These are phyloP conservation scores for Purpureocillium takamizusanense DNA, from an alignment of 2,329 filamentous ascomycete genomes.

Conservation along the genomic window DNA sequence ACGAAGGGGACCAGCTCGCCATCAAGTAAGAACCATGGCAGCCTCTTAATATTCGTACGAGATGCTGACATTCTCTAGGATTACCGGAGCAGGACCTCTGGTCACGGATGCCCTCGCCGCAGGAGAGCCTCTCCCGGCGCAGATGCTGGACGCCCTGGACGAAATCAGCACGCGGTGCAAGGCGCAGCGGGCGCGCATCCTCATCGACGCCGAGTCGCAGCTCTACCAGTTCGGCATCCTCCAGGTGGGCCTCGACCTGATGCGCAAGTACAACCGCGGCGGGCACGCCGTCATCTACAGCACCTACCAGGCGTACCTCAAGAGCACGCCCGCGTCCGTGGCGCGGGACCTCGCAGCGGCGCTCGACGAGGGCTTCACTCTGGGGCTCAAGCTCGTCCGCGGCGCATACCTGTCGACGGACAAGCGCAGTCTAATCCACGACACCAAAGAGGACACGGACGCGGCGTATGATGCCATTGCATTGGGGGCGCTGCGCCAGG, in stretches of 20 bases:
- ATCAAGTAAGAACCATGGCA: slow-evolving; percentile 22
- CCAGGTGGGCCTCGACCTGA: slow-evolving; percentile 21
- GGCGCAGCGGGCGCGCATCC: slow-evolving; percentile 28
- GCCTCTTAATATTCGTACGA: background rate
- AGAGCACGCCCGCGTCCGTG: slow-evolving; percentile 31
- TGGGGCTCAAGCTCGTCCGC: slow-evolving; percentile 47
- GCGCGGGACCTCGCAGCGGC: slow-evolving; percentile 35
- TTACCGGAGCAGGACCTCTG: slow-evolving; percentile 31
- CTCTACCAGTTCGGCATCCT: slow-evolving; percentile 31
- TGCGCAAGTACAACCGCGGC: slow-evolving; percentile 29
- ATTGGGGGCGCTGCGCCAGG: slow-evolving; percentile 32
- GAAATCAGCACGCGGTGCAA: slow-evolving; percentile 29
- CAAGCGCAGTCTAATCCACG: slow-evolving; percentile 38
- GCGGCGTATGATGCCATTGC: slow-evolving; percentile 39
- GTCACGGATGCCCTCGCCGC: slow-evolving; percentile 28
- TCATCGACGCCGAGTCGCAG: slow-evolving; percentile 37
- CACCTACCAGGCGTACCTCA: slow-evolving; percentile 50
- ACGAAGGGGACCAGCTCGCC: slow-evolving; percentile 24
- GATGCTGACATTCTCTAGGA: slow-evolving; percentile 12
- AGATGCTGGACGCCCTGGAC: slow-evolving; percentile 31
- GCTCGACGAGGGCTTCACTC: slow-evolving; percentile 34
- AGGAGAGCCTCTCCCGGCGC: slow-evolving; percentile 23
- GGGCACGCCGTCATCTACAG: slow-evolving; percentile 29
- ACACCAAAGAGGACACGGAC: slow-evolving; percentile 44
- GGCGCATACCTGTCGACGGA: slow-evolving; percentile 47